Evolutionary conservation across 441 rosid species (phyloP).

Genomic region (Pelargonium citronellum): DNA sequence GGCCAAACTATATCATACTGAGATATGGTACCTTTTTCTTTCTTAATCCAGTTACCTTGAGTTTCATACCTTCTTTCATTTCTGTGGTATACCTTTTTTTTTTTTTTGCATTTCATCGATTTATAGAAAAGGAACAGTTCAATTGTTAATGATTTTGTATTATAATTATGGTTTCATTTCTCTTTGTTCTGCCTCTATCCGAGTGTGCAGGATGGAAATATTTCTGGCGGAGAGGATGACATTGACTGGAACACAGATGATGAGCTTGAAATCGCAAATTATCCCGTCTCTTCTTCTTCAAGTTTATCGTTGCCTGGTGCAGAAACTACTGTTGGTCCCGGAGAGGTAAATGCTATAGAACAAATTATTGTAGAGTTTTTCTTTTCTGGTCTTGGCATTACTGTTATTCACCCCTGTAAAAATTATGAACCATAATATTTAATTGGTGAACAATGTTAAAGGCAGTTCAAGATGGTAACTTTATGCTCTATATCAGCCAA

Average conservation of each 20-base stretch:
- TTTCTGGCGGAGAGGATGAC: constrained; percentile 32
- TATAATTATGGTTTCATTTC: not conserved
- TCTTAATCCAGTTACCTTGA: too few species aligned
- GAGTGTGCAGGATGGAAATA: constrained; percentile 33
- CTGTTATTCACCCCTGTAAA: not conserved
- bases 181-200: not conserved
- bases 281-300: constrained; percentile 25
- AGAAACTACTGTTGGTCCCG: constrained; percentile 28
- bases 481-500: not conserved
- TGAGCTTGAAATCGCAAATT: constrained; percentile 51
- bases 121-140: not conserved
- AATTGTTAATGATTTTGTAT: not conserved
- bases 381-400: not conserved
- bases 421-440: not conserved
- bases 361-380: not conserved
- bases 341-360: constrained; percentile 27
- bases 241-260: constrained; percentile 62
- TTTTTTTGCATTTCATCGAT: not conserved
- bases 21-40: too few species aligned
- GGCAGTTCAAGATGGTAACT: not conserved
- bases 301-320: constrained; percentile 26
- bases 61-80: not conserved
- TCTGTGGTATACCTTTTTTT: not conserved
- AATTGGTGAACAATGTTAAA: not conserved
- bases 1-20: too few species aligned